Evolutionary conservation across 352 stramenopile genomes (phyloP).

Genomic region (Globisporangium middletonii): DNA sequence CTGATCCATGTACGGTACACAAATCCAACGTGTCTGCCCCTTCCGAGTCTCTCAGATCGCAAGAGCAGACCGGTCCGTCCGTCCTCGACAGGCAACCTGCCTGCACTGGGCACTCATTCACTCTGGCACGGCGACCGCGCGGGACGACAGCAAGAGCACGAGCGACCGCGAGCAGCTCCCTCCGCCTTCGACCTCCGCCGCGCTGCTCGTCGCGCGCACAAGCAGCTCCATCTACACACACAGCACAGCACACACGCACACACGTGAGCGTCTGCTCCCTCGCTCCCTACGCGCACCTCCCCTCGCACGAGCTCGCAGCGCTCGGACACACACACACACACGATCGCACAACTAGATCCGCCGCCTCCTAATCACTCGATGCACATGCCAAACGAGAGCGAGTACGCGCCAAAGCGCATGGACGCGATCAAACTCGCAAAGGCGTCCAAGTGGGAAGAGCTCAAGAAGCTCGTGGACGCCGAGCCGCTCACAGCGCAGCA

Average conservation of each 20-base stretch:
- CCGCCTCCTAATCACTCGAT: background rate
- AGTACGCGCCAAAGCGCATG: slow-evolving; percentile 49
- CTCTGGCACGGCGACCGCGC: background rate
- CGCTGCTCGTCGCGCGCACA: no score
- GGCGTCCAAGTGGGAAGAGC: slow-evolving; percentile 73
- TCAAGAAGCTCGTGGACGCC: slow-evolving; percentile 64
- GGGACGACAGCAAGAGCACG: background rate
- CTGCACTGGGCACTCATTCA: no score
- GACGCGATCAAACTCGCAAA: slow-evolving; percentile 85
- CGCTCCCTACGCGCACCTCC: background rate
- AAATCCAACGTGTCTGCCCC: background rate
- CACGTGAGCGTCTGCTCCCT: background rate
- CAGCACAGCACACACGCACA: no score
- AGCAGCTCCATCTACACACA: no score
- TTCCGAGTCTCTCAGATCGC: no score
- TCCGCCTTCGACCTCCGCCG: background rate
- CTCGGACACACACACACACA: background rate
- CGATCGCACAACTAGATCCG: background rate
- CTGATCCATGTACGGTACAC: background rate
- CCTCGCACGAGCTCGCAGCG: background rate
- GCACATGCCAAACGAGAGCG: slow-evolving; percentile 10
- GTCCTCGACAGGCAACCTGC: background rate
- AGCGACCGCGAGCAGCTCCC: background rate
- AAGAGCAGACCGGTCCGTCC: background rate
- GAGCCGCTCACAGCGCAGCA: slow-evolving; percentile 67